These are phyloP conservation scores for Pythium grandisporangium DNA, from an alignment of 352 stramenopile species.

Conservation along the genomic window DNA sequence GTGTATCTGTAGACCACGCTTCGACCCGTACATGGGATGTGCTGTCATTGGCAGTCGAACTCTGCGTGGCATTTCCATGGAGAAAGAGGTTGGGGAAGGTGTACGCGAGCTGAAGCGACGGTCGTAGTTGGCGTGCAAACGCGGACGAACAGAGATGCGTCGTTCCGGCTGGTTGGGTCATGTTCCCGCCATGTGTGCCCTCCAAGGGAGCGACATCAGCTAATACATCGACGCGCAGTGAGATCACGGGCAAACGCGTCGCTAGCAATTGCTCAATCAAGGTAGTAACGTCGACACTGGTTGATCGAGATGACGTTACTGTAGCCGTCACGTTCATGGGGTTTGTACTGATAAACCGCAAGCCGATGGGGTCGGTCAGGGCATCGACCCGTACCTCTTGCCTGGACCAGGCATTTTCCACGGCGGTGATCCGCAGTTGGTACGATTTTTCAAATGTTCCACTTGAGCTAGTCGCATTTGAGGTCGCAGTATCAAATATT, in stretches of 20 bases:
- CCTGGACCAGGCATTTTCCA: constrained; percentile 47
- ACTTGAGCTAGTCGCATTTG: background rate
- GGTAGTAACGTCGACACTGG: constrained; percentile 44
- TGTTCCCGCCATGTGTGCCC: no score
- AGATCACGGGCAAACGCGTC: constrained; percentile 27
- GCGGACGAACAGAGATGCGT: constrained; percentile 58
- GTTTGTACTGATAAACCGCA: no score
- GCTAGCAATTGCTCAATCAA: constrained; percentile 27
- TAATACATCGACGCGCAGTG: constrained; percentile 44
- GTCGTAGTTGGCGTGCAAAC: constrained; percentile 44
- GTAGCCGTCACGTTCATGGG: constrained; percentile 25
- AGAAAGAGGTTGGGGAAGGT: constrained; percentile 34
- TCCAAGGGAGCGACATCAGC: constrained; percentile 2
- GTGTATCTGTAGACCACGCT: no score
- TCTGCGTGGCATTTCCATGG: constrained; percentile 17
- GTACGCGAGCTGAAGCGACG: constrained; percentile 30
- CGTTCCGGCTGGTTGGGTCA: background rate
- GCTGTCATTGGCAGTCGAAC: constrained; percentile 16
- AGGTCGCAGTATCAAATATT: constrained; percentile 16
- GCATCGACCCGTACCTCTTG: no score
- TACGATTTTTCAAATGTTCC: constrained; percentile 36
- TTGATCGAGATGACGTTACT: constrained; percentile 34
- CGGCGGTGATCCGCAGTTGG: constrained; percentile 25
- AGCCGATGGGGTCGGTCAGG: no score
- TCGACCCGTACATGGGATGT: no score